phyloP scores from a whole-genome alignment of 2,329 filamentous ascomycete genomes.

The Thermothelomyces thermophilus region DNA sequence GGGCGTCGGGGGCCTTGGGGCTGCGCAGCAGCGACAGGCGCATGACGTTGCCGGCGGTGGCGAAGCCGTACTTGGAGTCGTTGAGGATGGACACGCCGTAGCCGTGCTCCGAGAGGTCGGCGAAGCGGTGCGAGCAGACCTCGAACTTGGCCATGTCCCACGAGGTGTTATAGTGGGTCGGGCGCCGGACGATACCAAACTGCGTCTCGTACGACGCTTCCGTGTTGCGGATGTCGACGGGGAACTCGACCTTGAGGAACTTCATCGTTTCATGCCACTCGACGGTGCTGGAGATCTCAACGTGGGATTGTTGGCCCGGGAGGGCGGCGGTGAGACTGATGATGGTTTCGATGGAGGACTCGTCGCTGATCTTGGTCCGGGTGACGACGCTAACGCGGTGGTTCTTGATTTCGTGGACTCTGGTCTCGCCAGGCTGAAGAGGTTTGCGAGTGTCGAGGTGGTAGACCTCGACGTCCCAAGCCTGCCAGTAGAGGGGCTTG shows the following conservation, averaged over 20 bases:
- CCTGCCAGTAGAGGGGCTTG: constrained; percentile 95
- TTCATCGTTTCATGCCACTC: constrained; percentile 97
- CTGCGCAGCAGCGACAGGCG: constrained; percentile 77
- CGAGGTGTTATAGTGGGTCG: constrained; percentile 95
- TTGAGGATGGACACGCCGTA: constrained; percentile 87
- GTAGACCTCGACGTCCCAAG: constrained; percentile 96
- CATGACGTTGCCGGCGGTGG: constrained; percentile 83
- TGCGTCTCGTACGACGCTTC: constrained; percentile 95
- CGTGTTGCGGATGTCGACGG: constrained; percentile 81
- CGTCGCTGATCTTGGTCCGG: constrained; percentile 77
- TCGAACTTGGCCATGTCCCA: constrained; percentile 80
- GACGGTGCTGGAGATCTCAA: constrained; percentile 79
- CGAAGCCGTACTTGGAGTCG: constrained; percentile 94
- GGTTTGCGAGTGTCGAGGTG: constrained; percentile 82
- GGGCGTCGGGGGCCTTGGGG: constrained; percentile 85
- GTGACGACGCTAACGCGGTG: constrained; percentile 78
- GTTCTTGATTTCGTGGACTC: constrained; percentile 62
- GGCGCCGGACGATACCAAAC: constrained; percentile 79
- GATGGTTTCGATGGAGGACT: constrained; percentile 79
- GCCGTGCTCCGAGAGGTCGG: constrained; percentile 61
- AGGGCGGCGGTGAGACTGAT: constrained; percentile 70
- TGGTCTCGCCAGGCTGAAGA: constrained; percentile 60
- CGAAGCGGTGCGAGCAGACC: constrained; percentile 69
- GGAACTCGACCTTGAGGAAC: constrained; percentile 98
- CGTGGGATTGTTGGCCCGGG: constrained; percentile 57